Conservation (phyloP, 495 filamentous ascomycete species). For the Penicillium pulvis region DNA sequence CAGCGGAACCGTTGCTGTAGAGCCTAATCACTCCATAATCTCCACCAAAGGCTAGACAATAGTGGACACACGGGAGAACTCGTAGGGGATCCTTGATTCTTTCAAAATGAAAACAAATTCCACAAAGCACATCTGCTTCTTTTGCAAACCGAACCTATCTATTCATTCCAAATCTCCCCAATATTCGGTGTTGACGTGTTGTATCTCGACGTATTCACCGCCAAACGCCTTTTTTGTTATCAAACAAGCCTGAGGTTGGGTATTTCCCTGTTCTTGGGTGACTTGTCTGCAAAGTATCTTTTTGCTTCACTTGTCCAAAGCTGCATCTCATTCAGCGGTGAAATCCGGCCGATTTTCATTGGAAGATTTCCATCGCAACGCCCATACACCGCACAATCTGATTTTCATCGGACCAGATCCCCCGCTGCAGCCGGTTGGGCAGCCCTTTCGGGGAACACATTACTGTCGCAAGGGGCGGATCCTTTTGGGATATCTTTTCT, state of each 20-base stretch:
- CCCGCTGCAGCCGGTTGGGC: slow-evolving; percentile 16
- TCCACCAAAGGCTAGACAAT: background rate
- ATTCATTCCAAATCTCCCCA: background rate
- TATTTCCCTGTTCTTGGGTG: background rate
- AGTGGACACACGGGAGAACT: background rate
- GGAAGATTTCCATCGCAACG: slow-evolving; percentile 10
- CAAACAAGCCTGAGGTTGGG: slow-evolving; percentile 4
- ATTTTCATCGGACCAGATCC: slow-evolving; percentile 13
- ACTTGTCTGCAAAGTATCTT: slow-evolving; percentile 2
- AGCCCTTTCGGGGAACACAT: slow-evolving; percentile 17
- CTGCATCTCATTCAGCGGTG: slow-evolving; percentile 18
- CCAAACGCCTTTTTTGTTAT: slow-evolving; percentile 1
- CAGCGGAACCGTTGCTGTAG: background rate
- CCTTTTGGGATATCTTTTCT: slow-evolving; percentile 1
- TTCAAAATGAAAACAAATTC: no score
- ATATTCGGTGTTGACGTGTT: slow-evolving; percentile 5
- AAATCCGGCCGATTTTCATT: slow-evolving; percentile 9
- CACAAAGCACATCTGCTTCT: background rate
- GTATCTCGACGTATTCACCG: background rate
- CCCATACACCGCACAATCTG: slow-evolving; percentile 9
- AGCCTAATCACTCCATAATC: background rate
- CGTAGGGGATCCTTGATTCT: background rate
- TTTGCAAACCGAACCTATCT: background rate
- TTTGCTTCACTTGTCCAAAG: slow-evolving; percentile 4
- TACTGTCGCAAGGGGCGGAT: slow-evolving; percentile 6